phyloP scores from a whole-genome alignment of 305 asterid species.

The Rubia tinctorum region DNA sequence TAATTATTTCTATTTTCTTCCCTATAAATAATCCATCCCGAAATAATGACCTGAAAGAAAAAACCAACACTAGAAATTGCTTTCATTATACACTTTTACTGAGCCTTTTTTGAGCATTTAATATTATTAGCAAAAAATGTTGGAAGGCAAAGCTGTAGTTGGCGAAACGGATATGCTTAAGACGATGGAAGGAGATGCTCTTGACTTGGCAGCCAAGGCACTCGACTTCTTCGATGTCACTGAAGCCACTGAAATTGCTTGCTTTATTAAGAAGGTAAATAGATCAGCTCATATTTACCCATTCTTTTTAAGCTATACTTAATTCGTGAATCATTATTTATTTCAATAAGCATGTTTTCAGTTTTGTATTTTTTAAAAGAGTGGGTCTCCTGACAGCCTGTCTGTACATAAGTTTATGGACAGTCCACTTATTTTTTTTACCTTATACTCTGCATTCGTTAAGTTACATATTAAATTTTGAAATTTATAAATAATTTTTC shows the following conservation, averaged over 20 bases:
- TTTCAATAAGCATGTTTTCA: too few species aligned
- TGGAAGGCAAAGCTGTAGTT: constrained; percentile 80
- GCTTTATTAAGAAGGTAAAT: constrained; percentile 65
- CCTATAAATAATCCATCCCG: constrained; percentile 12
- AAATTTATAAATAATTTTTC: too few species aligned
- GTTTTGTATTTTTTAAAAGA: too few species aligned
- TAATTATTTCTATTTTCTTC: background rate
- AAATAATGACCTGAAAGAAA: background rate
- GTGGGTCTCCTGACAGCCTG: too few species aligned
- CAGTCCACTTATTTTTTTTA: too few species aligned
- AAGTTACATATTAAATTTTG: too few species aligned
- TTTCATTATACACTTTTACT: background rate
- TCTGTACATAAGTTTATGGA: too few species aligned
- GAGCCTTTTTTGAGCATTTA: background rate
- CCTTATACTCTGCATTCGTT: too few species aligned
- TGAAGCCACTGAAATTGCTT: constrained; percentile 75
- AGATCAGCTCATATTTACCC: background rate
- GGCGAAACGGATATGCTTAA: constrained; percentile 85
- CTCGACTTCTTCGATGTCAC: constrained; percentile 83
- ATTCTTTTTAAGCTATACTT: too few species aligned
- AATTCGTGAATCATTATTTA: too few species aligned
- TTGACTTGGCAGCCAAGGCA: constrained; percentile 77
- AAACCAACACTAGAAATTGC: background rate
- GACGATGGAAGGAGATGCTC: constrained; percentile 74
- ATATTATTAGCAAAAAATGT: constrained; percentile 28